These are phyloP conservation scores for Amphibolis antarctica DNA, from an alignment of 106 monocot species.

Conservation along the genomic window DNA sequence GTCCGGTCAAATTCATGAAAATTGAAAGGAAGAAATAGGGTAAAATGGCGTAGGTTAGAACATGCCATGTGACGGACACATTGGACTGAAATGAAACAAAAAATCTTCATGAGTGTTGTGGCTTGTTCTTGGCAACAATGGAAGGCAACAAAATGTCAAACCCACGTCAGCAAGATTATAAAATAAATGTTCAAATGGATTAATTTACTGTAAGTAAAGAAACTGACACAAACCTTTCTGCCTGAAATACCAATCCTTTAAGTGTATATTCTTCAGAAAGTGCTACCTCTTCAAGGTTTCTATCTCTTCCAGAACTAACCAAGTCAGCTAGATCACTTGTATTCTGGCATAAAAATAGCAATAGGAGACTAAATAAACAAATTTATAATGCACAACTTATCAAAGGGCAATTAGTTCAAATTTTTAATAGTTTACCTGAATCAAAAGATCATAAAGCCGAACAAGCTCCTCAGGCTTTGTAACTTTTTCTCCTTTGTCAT, in stretches of 20 bases:
- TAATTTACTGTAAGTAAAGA: background rate
- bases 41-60: no score
- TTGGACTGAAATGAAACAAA: no score
- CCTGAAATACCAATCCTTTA: slow-evolving; percentile 63
- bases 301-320: slow-evolving; percentile 90
- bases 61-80: no score
- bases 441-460: slow-evolving; percentile 87
- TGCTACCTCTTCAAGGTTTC: slow-evolving; percentile 58
- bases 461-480: slow-evolving; percentile 98
- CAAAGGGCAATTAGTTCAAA: background rate
- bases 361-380: background rate
- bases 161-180: background rate
- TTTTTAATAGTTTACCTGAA: slow-evolving; percentile 44
- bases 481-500: slow-evolving; percentile 71
- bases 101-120: no score
- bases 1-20: no score
- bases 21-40: no score
- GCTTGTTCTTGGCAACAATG: no score
- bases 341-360: slow-evolving; percentile 42
- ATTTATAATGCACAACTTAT: background rate
- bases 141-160: no score
- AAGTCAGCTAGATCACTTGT: slow-evolving; percentile 80
- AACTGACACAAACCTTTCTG: slow-evolving; percentile 55
- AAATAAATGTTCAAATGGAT: background rate
- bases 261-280: slow-evolving; percentile 64